Evolutionary conservation across 345 rosid species (phyloP), one percentile per base, ranked within the genome.

Genomic region (thale cress (Arabidopsis thaliana)): DNA sequence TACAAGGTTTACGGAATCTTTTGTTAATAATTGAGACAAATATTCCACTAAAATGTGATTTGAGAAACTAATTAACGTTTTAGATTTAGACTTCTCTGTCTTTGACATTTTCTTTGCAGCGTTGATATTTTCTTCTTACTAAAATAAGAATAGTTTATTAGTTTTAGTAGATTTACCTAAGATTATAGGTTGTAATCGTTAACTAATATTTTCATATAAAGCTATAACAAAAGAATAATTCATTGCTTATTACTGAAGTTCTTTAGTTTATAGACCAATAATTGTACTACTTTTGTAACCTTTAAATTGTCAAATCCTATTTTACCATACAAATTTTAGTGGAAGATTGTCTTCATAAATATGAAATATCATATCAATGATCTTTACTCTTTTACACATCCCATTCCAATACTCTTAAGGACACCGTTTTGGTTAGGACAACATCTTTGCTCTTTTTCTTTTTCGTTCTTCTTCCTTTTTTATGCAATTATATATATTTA

Each of bases 1-100:
- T 38, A 58, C 67, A 41, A 6, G 13, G 60, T 48, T 58, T 67
- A 74, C 24, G 33, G 78, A 74, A 56, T 57, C 66, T 65, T 57
- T 8, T 14, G 37, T 45, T 53, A 52, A 73, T 53, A 52, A 73
- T 28, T 12, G 65, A 65, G 50, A 45, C 33, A 65, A 3, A 32
- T 56, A 65, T 74, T 74, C 65, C 71, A 44, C 22, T 23, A 34
- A 34, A 50, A 23, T 45, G 59, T 36, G 32, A 42, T 32, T 64
- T 32, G 63, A 61, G 44, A 72, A 72, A 16, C 40, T 48, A 14
- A 13, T 46, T 4, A 69, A 30, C 42, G 23, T 56, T 28, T 40
- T 9, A 53, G 6, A 42, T 10, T 33, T 20, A 48, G 24, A 51
- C 59, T 33, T 69, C 13, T 13, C 57, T 57, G 10, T 23, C 24